phyloP scores from a whole-genome alignment of 2,329 filamentous ascomycete species.

The Colletotrichum filicis region DNA sequence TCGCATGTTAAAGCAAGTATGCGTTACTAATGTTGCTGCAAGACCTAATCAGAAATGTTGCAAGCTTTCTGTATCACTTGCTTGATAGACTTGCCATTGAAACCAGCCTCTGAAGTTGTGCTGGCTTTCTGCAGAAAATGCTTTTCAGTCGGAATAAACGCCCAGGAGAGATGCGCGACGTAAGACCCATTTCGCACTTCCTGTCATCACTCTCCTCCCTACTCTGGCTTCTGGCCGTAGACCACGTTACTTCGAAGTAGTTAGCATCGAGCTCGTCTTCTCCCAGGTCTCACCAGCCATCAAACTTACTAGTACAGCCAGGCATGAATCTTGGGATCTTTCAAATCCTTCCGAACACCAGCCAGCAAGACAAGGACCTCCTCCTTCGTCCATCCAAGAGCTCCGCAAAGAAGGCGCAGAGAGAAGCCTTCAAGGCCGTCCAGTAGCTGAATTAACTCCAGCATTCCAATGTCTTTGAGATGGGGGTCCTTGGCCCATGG shows the following conservation, averaged over 20 bases:
- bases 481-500: constrained; percentile 63
- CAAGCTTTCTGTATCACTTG: no score
- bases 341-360: constrained; percentile 43
- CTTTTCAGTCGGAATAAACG: no score
- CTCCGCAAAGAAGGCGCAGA: constrained; percentile 43
- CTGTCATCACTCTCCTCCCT: not conserved
- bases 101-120: no score
- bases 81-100: no score
- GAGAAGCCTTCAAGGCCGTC: constrained; percentile 41
- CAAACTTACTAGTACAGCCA: constrained; percentile 38
- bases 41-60: no score
- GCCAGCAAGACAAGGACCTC: constrained; percentile 43
- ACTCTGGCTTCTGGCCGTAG: constrained; percentile 32
- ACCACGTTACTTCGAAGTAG: constrained; percentile 26
- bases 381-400: constrained; percentile 41
- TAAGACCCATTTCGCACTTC: no score
- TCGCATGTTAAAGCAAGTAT: no score
- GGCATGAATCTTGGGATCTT: constrained; percentile 40
- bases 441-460: constrained; percentile 30
- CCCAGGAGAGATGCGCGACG: no score
- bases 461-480: constrained; percentile 49
- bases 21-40: no score
- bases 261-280: not conserved
- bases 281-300: not conserved
- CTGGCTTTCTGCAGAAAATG: no score